Base-by-base conservation (phyloP, 192 early-diverging fungal species). In the Entomortierella chlamydospora region DNA sequence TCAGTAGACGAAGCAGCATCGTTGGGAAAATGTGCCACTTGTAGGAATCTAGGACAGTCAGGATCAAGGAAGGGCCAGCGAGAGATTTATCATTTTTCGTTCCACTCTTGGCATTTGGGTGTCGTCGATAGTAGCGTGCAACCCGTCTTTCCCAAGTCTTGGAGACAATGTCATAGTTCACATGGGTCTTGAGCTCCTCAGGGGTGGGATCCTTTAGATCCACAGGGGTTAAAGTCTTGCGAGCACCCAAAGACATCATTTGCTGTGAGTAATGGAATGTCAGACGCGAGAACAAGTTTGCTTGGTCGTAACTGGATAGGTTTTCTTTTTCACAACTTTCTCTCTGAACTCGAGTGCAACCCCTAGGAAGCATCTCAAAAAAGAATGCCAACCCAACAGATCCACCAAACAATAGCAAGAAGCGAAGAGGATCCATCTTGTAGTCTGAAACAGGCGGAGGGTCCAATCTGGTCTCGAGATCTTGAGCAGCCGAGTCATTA, bases 191-290 rank as follows among this genome's bases (percentile, higher is more conserved):
- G 22, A 70, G 45, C 0, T 31, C 52, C 8, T 52, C 49, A 0
- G 67, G 62, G 8, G 37, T 42, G 15, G 69, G 69, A 17, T 61
- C 57, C 20, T 65, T 52, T 8, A 95, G 50, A 70, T 98, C 95
- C 2, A 87, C 89, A 58, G 83, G 74, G 1, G 77, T 83, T 56
- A 97, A 81, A 37, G 89, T 91, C 67, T 92, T 91, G 20, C 72
- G 64, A 52, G 87, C 90, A 0, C 95, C 96, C 43, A 91, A 65
- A 45, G 90, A 87, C 82, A 99, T 93, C 64, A 97, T 61, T 20
- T 90, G 88, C 37, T 90, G 90, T 88, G 96, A 90, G 93, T 95
- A 98, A 42, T 88, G 82, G 80, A 96, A 99, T 4, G 90, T 90
- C 2, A 95, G 62, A 15, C 87, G 86, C 37, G 91, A 93, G 64